phyloP scores from a whole-genome alignment of 2,329 filamentous ascomycete species.

The Nemania serpens region DNA sequence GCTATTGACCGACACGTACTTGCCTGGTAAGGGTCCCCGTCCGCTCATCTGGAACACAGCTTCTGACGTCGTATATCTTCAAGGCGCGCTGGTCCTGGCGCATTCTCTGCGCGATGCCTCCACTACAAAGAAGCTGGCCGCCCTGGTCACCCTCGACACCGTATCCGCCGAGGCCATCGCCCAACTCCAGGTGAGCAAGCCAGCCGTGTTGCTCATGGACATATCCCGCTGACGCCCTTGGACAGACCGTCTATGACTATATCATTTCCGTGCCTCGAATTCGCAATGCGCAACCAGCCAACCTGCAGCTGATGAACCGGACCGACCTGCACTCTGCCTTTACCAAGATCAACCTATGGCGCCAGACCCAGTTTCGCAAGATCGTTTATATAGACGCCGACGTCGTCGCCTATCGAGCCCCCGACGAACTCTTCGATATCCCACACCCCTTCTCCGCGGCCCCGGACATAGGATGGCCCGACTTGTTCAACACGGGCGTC shows the following conservation, averaged over 20 bases:
- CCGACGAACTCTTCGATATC: conserved; percentile 86
- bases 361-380: conserved; percentile 83
- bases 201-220: not conserved
- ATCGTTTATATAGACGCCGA: conserved; percentile 96
- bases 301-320: conserved; percentile 90
- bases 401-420: conserved; percentile 84
- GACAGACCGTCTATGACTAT: conserved; percentile 81
- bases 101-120: conserved; percentile 93
- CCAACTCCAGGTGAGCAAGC: conserved; percentile 70
- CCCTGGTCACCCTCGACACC: conserved; percentile 79
- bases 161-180: conserved; percentile 75
- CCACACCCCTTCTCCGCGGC: conserved; percentile 68
- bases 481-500: conserved; percentile 96
- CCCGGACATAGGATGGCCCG: conserved; percentile 96
- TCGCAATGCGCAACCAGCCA: conserved; percentile 75
- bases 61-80: conserved; percentile 25
- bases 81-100: conserved; percentile 89
- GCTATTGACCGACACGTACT: conserved; percentile 87
- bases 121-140: conserved; percentile 82
- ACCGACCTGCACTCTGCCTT: conserved; percentile 90
- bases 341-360: conserved; percentile 96
- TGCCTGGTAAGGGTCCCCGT: conserved; percentile 71
- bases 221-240: conserved; percentile 20
- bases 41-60: conserved; percentile 18
- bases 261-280: conserved; percentile 83